phyloP scores from a whole-genome alignment of 73 alveolate species.

The Blepharisma japonicum region DNA sequence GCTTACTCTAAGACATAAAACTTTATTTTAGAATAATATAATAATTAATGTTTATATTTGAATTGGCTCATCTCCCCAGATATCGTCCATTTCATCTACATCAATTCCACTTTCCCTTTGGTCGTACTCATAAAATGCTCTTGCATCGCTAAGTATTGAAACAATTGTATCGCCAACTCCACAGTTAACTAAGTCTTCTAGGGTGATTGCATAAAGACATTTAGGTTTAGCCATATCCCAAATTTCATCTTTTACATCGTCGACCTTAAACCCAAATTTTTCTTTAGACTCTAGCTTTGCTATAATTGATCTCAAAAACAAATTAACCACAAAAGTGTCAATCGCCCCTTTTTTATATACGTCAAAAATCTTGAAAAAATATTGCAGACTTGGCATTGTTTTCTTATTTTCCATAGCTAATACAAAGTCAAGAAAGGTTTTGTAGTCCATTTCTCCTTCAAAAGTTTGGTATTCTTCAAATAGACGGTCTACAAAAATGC shows the following conservation, averaged over 20 bases:
- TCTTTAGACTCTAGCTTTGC: conserved; percentile 74
- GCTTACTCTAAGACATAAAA: neutral
- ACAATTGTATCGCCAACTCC: conserved; percentile 86
- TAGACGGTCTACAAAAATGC: conserved; percentile 89
- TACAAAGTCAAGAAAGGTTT: conserved; percentile 96
- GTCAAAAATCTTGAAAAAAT: conserved; percentile 82
- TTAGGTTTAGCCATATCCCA: conserved; percentile 94
- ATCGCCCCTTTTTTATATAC: conserved; percentile 87
- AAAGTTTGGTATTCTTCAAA: conserved; percentile 92
- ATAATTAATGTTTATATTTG: too few species aligned
- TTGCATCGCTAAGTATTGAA: conserved; percentile 94
- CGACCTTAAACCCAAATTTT: conserved; percentile 83
- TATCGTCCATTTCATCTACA: conserved; percentile 75
- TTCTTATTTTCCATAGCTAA: conserved; percentile 99
- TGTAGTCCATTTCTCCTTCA: conserved; percentile 97
- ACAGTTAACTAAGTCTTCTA: conserved; percentile 70
- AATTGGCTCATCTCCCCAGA: conserved; percentile 46
- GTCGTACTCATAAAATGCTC: conserved; percentile 98
- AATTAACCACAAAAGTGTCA: conserved; percentile 91
- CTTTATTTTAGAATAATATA: too few species aligned
- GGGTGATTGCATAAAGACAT: conserved; percentile 74
- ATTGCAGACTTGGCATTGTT: conserved; percentile 76
- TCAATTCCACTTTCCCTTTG: conserved; percentile 92
- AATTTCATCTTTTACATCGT: conserved; percentile 91
- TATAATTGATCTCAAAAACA: conserved; percentile 87